These are phyloP conservation scores for Sphenostylis stenocarpa DNA, from an alignment of 306 rosid genomes.

Conservation along the genomic window DNA sequence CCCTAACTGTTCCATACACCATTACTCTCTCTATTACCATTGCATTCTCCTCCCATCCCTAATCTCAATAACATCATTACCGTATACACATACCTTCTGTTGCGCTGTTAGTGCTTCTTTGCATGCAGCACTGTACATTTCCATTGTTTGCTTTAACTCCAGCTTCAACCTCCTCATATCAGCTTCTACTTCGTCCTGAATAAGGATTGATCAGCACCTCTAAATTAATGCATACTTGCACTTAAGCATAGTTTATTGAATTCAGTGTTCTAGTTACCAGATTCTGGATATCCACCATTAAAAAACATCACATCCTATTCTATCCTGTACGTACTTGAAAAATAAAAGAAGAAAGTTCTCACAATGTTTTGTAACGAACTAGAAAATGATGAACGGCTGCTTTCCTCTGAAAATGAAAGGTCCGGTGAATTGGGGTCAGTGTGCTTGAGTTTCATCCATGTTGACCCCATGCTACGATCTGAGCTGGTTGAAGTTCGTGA, in stretches of 20 bases:
- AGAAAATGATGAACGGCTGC: conserved; percentile 55
- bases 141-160: conserved; percentile 96
- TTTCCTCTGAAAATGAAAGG: conserved; percentile 55
- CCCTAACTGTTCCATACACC: conserved; percentile 43
- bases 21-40: background rate
- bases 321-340: background rate
- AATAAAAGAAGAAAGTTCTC: conserved; percentile 19
- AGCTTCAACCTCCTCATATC: conserved; percentile 88
- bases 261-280: no score
- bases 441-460: conserved; percentile 40
- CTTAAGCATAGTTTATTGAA: no score
- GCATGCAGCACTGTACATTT: conserved; percentile 50
- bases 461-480: conserved; percentile 62
- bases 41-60: no score
- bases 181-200: conserved; percentile 77
- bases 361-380: conserved; percentile 69
- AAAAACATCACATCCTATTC: no score
- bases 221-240: no score
- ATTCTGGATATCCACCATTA: no score
- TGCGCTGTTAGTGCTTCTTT: conserved; percentile 36
- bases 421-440: conserved; percentile 45
- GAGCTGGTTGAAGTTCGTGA: conserved; percentile 70
- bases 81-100: conserved; percentile 49
- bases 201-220: background rate
- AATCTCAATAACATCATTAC: background rate